A percentile compares a stretch with the other conserved stretches of the same genome.
These are phyloP conservation scores for Saccharomycopsis vini DNA, from an alignment of 805 yeast genomes.

Conservation along the genomic window DNA sequence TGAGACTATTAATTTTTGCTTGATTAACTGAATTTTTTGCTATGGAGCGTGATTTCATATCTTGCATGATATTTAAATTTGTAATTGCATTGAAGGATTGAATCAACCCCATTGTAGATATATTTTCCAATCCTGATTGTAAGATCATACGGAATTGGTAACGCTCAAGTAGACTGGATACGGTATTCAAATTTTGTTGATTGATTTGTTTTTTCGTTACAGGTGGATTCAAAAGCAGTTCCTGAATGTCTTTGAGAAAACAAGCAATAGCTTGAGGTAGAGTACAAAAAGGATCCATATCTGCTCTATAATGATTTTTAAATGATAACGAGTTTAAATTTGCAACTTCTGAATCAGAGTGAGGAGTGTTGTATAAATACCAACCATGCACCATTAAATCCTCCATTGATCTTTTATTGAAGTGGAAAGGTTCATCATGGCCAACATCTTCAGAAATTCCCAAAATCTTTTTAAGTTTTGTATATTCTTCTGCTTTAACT, in stretches of 20 bases:
- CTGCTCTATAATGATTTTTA: neutral
- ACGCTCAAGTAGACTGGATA: neutral
- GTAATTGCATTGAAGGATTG: neutral
- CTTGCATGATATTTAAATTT: neutral
- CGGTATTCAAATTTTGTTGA: neutral
- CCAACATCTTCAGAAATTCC: neutral
- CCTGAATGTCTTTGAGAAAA: neutral
- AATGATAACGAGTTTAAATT: neutral
- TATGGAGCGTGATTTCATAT: neutral
- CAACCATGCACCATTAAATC: neutral
- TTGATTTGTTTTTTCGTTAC: neutral
- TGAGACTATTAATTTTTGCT: slow-evolving; percentile 69
- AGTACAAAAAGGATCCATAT: neutral
- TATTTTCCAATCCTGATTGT: neutral
- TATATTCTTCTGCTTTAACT: neutral
- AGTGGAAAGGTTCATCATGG: neutral
- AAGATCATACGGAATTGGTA: slow-evolving; percentile 4
- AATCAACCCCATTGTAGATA: neutral
- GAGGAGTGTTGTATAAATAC: neutral
- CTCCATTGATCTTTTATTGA: neutral
- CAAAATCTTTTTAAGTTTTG: neutral
- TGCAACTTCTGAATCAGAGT: neutral
- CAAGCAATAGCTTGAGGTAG: neutral
- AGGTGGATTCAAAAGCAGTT: neutral
- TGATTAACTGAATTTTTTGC: slow-evolving; percentile 40